Base-by-base conservation (phyloP, 495 filamentous ascomycete genomes). In the Neurospora sublineolata region DNA sequence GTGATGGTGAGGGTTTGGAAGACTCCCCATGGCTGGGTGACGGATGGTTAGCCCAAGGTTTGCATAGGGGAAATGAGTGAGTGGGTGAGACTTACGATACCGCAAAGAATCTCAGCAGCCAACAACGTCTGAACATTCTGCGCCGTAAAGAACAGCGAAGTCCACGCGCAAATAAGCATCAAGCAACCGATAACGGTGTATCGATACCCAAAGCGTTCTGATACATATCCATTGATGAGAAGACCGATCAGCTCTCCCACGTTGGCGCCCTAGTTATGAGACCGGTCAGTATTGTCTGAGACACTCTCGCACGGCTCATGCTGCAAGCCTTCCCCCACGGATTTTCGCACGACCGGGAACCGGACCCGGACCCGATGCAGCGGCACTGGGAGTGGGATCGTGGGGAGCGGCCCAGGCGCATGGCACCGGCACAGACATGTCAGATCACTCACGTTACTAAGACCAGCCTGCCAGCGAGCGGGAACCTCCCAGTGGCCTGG, bases 1-100 rank as follows among this genome's bases (percentile, higher is more conserved):
- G 91, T 93, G 79, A 91, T 89, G 68, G 90, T 91, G 37, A 87
- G 80, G 1, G 92, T 94, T 79, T 93, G 91, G 80, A 93, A 93
- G 38, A 94, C 88, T 73, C 92, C 92, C 91, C 91, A 94, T 14
- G 85, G 86, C 46, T 80, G 60, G 6, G 39, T 7, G 3, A 14
- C 9, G 11, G 3, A 14, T 3, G 11, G 20, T 52, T 27, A 52
- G 20, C 20, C 46, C 0, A 58, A 6, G 4, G 11, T 27, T 0
- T 11, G 20, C 46, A 58, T 27, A 11, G 27, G 4, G 5, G 20
- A 14, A 1, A 7, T 23, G 23, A 10, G 86, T 23, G 23, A 10
- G 86, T 85, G 60, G 37, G 23, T 68, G 37, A 14, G 1, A 68
- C 77, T 71, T 75, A 80, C 79, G 68, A 94, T 89, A 75, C 92